Conservation (phyloP, 176 grass and related monocot genomes). For the Themeda triandra region DNA sequence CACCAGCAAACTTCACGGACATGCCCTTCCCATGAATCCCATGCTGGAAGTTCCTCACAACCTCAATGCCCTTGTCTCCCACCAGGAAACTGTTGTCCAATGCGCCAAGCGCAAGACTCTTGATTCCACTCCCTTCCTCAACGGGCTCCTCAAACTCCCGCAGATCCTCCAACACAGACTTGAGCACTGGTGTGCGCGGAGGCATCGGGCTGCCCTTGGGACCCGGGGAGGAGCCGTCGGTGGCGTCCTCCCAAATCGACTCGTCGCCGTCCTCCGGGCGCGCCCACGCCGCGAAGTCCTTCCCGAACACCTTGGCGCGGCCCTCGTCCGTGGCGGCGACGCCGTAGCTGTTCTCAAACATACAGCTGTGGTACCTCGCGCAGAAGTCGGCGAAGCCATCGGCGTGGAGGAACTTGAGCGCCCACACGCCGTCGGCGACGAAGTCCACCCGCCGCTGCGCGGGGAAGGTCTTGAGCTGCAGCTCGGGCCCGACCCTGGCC, state of each 20-base stretch:
- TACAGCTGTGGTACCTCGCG: slow-evolving; percentile 64
- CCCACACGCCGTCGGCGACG: slow-evolving; percentile 89
- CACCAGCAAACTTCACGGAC: slow-evolving; percentile 63
- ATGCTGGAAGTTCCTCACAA: slow-evolving; percentile 76
- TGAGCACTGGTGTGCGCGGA: slow-evolving; percentile 10
- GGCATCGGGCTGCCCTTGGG: slow-evolving; percentile 33
- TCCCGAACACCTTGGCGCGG: slow-evolving; percentile 85
- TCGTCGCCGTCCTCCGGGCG: slow-evolving; percentile 72
- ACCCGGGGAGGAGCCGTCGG: slow-evolving; percentile 40
- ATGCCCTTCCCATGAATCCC: slow-evolving; percentile 86
- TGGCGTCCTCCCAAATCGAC: slow-evolving; percentile 79
- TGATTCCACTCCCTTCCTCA: slow-evolving; percentile 55
- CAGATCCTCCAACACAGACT: slow-evolving; percentile 72
- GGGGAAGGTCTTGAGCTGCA: slow-evolving; percentile 86
- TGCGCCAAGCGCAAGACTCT: slow-evolving; percentile 72
- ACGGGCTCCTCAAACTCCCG: slow-evolving; percentile 79
- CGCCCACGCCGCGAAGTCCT: slow-evolving; percentile 90
- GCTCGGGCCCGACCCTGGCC: slow-evolving; percentile 59
- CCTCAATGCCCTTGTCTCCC: slow-evolving; percentile 56
- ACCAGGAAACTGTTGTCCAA: slow-evolving; percentile 82
- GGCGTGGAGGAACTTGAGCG: slow-evolving; percentile 67
- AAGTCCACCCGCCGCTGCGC: slow-evolving; percentile 75
- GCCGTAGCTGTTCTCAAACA: slow-evolving; percentile 88
- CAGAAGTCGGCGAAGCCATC: slow-evolving; percentile 65
- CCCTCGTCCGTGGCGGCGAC: slow-evolving; percentile 65